Evolutionary conservation across 257 asterid genomes (phyloP).

Genomic region (Echium plantagineum): DNA sequence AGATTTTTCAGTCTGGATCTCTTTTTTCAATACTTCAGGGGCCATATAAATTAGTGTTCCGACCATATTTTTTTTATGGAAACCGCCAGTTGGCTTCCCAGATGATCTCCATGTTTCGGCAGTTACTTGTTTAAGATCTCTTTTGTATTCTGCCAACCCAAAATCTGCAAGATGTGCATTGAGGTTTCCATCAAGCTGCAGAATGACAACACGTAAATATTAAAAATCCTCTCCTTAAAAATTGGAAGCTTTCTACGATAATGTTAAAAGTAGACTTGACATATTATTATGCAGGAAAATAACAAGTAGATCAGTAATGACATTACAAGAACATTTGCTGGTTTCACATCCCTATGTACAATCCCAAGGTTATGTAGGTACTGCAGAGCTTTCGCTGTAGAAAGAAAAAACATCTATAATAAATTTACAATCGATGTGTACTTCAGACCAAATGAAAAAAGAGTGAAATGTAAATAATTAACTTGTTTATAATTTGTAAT

Average conservation of each 20-base stretch:
- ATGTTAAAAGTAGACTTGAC: not conserved
- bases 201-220: slow-evolving; percentile 7
- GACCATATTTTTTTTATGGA: slow-evolving; percentile 89
- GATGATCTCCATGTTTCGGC: slow-evolving; percentile 60
- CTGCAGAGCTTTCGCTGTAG: slow-evolving; percentile 78
- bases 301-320: slow-evolving; percentile 15
- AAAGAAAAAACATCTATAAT: slow-evolving; percentile 23
- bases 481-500: not conserved
- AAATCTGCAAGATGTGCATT: slow-evolving; percentile 77
- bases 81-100: slow-evolving; percentile 98
- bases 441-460: not conserved
- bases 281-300: slow-evolving; percentile 6
- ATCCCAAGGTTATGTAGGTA: slow-evolving; percentile 89
- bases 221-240: not conserved
- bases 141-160: slow-evolving; percentile 79
- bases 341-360: slow-evolving; percentile 96
- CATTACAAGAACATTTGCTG: slow-evolving; percentile 94
- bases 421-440: slow-evolving; percentile 1
- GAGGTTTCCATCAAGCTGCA: slow-evolving; percentile 63
- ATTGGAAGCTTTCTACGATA: not conserved
- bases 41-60: slow-evolving; percentile 98
- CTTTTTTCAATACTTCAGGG: slow-evolving; percentile 84
- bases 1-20: slow-evolving; percentile 80
- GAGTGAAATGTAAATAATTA: not conserved
- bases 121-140: slow-evolving; percentile 66